Base-by-base conservation (phyloP, 495 filamentous ascomycete species). In the Penicillium subrubescens region DNA sequence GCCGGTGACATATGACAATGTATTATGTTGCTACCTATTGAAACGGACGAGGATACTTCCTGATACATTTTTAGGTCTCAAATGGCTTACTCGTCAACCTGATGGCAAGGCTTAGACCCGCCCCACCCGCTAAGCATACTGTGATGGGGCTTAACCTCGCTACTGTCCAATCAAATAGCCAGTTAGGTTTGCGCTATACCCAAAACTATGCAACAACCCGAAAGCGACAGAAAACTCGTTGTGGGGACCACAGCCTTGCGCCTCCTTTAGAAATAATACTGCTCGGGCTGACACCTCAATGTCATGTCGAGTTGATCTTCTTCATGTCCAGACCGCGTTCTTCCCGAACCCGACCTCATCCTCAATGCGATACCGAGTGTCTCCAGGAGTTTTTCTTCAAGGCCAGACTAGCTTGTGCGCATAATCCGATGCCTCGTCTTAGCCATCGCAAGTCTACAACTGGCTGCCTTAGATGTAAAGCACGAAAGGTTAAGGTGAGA, bases 401-500 rank as follows among this genome's bases (percentile, higher is more conserved):
- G 43, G 5, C 43, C 1, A n/a, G 43, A 37, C 43, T n/a, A 44
- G 43, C 43, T 44, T 21, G 8, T 29, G 31, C 50, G 2, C 23
- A 52, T 1, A 5, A 15, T 29, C 17, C 8, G 15, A 69, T 71
- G 69, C 66, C 66, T 10, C 63, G 61, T n/a, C 51, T 68, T 25
- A 71, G 35, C 51, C 79, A 82, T 60, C 77, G 72, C 21, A 82
- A 83, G 59, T 83, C 81, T 6, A 71, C 77, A 8, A 75, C 61
- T 7, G 81, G 81, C 0, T 83, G 81, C 61, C 63, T 75, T n/a
- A 75, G 81, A 34, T 83, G 81, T 67, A 83, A 82, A 67, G 64
- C 73, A 52, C 69, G 81, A 5, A 80, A 79, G 55, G 77, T 82
- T 69, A 79, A 79, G 74, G 79, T 77, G 57, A 59, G 61, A 17